Evolutionary conservation across 768 basidiomycete genomes (phyloP), one percentile per base, ranked within the genome.

Genomic region (Sistotremastrum niveocremeum): DNA sequence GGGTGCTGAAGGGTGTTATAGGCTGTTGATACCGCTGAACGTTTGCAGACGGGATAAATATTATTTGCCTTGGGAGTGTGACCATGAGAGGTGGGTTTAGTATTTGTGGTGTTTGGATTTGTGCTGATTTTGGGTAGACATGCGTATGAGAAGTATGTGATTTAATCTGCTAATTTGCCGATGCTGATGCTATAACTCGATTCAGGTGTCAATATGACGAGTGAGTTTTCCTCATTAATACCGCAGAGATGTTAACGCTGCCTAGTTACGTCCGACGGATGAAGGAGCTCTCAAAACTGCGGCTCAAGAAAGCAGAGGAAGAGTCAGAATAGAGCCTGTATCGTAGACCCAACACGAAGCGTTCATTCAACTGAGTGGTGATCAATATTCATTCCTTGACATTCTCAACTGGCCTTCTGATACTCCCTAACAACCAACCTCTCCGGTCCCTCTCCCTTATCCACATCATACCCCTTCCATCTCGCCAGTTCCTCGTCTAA

Each of bases 61-160:
- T 44, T 95, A 89, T 61, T 62, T 85, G 56, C 81, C 86, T n/a
- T 95, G 90, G 90, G 81, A 91, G 53, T 94, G 90, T 61, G 84
- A 89, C 60, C 79, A 90, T 53, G 84, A 94, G 66, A 71, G 58
- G 58, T 20, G 20, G 1, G 20, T 20, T 20, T 20, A 20, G 1
- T 20, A 2, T 20, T 20, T 20, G 20, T 20, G 20, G 20, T 20
- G 20, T 20, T 20, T 20, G 20, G 20, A 20, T 20, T 20, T 20
- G 20, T 20, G 20, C 20, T 20, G 20, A 20, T 20, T 20, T 20
- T 20, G 20, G 2, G 20, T 20, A 20, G 81, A 50, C 83, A 88
- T 60, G 69, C 70, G 34, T 86, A 94, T 58, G 88, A 94, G 68
- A 79, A 85, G 87, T 84, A 58, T 56, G 79, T 70, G 28, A 7